Evolutionary conservation across 2,329 filamentous ascomycete genomes (phyloP), one percentile per base, ranked within the genome.

Genomic region (Verticillium klebahnii): DNA sequence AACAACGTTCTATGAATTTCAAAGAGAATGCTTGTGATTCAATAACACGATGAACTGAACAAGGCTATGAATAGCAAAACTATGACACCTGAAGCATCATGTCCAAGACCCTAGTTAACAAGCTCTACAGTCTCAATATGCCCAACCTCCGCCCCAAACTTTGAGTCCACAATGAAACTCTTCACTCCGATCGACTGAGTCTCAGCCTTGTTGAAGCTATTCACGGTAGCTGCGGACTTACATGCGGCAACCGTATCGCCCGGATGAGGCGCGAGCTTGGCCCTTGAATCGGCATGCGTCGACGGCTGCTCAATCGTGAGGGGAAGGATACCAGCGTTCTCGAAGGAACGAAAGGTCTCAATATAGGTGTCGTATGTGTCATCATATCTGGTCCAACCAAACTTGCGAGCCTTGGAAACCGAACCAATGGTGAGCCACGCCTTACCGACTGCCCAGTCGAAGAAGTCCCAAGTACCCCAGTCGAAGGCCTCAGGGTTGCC

Each of bases 381-480:
- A 40, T 65, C 64, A 19, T 60, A 62, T 14, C 62, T 55, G 19
- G 5, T 60, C 62, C 62, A 65, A 14, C 64, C 64, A 29, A 62
- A 65, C 45, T 65, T 64, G 15, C 64, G 62, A 17, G 64, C 64
- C 57, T 64, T 64, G 32, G 56, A 29, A 3, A 65, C 60, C 1
- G 62, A 62, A 15, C 54, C 31, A 15, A 64, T 61, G 7, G 64
- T 61, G 17, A 55, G 29, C 62, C 64, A 65, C 29, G 57, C 58
- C 32, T 64, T 63, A 15, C 64, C 64, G 14, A 62, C 56, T 5
- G 54, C 36, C 64, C 64, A 65, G 40, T 65, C 60, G 11, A 65
- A 50, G 45, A 65, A 61, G 15, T 62, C 62, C 64, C 64, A 65
- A n/a, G 62, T 65, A n/a, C 62, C 64, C 62, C 62, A 65, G 52